A percentile compares a stretch with the other conserved stretches of the same genome.
Evolutionary conservation across 371 early-diverging fungal species (phyloP).

Genomic region (Mortierella sp.): DNA sequence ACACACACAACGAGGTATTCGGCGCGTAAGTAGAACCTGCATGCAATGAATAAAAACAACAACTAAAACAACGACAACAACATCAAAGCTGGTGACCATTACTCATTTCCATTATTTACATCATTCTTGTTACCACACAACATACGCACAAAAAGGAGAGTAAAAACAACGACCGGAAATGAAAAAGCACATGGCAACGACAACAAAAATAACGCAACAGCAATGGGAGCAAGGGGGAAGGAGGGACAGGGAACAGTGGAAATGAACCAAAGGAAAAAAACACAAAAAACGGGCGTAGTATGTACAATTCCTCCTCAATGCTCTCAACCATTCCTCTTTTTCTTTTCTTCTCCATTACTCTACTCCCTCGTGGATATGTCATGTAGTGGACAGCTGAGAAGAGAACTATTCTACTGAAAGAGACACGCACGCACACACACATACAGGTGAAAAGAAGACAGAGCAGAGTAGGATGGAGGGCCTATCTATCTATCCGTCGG

Average conservation of each 20-base stretch:
- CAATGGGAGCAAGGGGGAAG: neutral
- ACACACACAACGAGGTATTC: neutral
- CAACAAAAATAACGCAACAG: neutral
- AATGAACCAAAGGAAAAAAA: neutral
- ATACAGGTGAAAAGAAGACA: neutral
- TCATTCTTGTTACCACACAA: neutral
- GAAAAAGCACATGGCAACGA: slow-evolving; percentile 29
- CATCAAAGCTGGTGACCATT: slow-evolving; percentile 1
- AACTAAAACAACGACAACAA: neutral
- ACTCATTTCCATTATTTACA: neutral
- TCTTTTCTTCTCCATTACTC: neutral
- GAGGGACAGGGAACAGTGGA: too few species aligned
- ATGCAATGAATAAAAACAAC: neutral
- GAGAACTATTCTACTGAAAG: neutral
- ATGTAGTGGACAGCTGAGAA: neutral
- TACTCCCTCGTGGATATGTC: neutral
- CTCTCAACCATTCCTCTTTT: slow-evolving; percentile 6
- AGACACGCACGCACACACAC: neutral
- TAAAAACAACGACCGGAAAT: neutral
- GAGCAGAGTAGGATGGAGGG: neutral
- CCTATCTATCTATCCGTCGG: neutral
- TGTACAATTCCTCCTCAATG: neutral
- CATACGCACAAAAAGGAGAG: neutral
- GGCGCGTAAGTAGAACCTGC: neutral
- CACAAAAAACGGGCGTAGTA: neutral